Evolutionary conservation across 169 alveolate species (phyloP), one percentile per base, ranked within the genome.

Genomic region (Fabrea salina): DNA sequence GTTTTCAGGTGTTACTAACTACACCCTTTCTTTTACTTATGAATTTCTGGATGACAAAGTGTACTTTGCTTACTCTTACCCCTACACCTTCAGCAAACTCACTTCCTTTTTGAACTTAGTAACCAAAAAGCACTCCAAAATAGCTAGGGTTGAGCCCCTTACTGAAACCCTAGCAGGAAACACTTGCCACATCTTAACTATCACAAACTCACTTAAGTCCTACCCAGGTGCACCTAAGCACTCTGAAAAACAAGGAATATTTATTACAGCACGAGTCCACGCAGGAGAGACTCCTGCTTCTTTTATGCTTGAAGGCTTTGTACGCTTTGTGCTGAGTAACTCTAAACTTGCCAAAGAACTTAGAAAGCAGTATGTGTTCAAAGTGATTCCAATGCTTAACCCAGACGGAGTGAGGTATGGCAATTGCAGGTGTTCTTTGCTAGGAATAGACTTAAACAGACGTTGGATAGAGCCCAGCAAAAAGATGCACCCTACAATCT

Each of bases 211-310:
- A 7, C 32, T 41, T 22, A 30, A 50, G 8, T 16, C 43, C 33
- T 66, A 35, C n/a, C 27, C n/a, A 25, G 19, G 22, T 47, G 37
- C 50, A 51, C 16, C 5, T 19, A 54, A 74, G 37, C 50, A 50
- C 11, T 27, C 47, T 7, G 25, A 27, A 5, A 70, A 70, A 25
- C 43, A 44, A 49, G 66, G 27, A 43, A 87, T 96, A 33, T 86
- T 92, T 1, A 82, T 94, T 57, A 90, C 92, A 3, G 95, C 95
- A 0, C 77, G 98, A 40, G 94, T 91, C 25, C 98, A 95, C 74
- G 96, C 98, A 5, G 95, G 97, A 40, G 98, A 95, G 79, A 89
- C 95, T 0, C 88, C 90, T 5, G 87, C 96, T 6, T 84, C 93
- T 37, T 95, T 83, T 85, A 85, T 93, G n/a, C 67, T 90, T n/a